Conservation (phyloP, 805 yeast species). For the Hagleromyces aurorensis region DNA sequence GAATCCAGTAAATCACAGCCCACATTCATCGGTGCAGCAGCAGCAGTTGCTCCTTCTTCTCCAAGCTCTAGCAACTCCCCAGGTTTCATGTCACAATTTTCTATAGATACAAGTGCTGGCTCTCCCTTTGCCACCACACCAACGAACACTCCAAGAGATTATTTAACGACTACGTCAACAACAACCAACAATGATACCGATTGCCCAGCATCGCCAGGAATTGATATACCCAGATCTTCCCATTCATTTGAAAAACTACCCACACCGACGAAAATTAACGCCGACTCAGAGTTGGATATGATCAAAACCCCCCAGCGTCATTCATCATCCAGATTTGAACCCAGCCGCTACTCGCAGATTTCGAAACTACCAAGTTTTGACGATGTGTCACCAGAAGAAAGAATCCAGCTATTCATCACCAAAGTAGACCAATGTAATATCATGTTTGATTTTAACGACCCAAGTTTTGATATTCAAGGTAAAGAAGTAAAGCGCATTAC, state of each 20-base stretch:
- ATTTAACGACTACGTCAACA: constrained; percentile 6
- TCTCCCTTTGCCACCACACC: constrained; percentile 7
- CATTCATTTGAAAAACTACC: constrained; percentile 51
- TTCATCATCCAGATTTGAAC: constrained; percentile 85
- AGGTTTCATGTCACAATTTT: constrained; percentile 2
- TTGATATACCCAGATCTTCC: constrained; percentile 35
- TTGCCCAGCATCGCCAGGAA: constrained; percentile 20
- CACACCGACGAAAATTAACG: constrained; percentile 50
- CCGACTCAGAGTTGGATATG: constrained; percentile 64
- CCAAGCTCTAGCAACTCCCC: constrained; percentile 9
- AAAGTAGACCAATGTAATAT: constrained; percentile 93
- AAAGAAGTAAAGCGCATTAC: constrained; percentile 87
- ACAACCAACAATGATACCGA: constrained; percentile 10
- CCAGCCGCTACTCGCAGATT: constrained; percentile 55
- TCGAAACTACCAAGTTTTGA: constrained; percentile 78
- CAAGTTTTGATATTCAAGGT: constrained; percentile 84
- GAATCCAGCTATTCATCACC: constrained; percentile 62
- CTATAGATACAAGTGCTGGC: constrained; percentile 3
- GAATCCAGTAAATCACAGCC: constrained; percentile 16
- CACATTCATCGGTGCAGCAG: constrained; percentile 23
- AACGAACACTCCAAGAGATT: no score
- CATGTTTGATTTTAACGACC: constrained; percentile 89
- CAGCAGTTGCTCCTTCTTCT: constrained; percentile 17
- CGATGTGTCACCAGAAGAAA: constrained; percentile 79
- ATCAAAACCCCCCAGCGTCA: constrained; percentile 85